These are phyloP conservation scores for Globisporangium paddicum DNA, from an alignment of 352 stramenopile genomes.

Conservation along the genomic window DNA sequence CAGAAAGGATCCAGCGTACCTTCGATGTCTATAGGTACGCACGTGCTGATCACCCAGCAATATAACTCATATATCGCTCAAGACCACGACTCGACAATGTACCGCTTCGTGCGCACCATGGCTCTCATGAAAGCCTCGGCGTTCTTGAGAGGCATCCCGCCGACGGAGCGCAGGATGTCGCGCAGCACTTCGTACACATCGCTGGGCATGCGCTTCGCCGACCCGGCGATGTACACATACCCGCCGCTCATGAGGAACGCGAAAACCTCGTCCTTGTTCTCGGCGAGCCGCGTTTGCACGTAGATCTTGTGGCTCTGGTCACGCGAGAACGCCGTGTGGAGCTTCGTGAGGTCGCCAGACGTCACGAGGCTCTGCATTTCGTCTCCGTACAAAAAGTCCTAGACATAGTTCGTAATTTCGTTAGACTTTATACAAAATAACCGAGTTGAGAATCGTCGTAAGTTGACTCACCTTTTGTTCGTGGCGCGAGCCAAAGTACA, in stretches of 20 bases:
- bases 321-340: conserved; percentile 90
- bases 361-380: conserved; percentile 57
- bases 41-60: background rate
- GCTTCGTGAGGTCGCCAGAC: conserved; percentile 47
- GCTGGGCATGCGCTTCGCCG: conserved; percentile 89
- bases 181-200: conserved; percentile 89
- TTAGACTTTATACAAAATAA: background rate
- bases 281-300: conserved; percentile 83
- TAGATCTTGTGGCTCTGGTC: conserved; percentile 90
- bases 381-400: conserved; percentile 88
- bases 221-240: conserved; percentile 85
- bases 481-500: conserved; percentile 91
- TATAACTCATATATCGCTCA: conserved; percentile 23
- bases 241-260: conserved; percentile 61
- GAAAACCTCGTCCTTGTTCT: conserved; percentile 75
- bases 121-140: conserved; percentile 75
- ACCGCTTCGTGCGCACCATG: conserved; percentile 69
- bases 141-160: conserved; percentile 55
- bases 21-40: background rate
- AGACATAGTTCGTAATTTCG: background rate
- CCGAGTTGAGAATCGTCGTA: background rate
- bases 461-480: conserved; percentile 47
- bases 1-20: no score
- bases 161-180: conserved; percentile 79
- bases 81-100: conserved; percentile 85